Evolutionary conservation across 345 rosid genomes (phyloP).

Genomic region (Populus davidiana): DNA sequence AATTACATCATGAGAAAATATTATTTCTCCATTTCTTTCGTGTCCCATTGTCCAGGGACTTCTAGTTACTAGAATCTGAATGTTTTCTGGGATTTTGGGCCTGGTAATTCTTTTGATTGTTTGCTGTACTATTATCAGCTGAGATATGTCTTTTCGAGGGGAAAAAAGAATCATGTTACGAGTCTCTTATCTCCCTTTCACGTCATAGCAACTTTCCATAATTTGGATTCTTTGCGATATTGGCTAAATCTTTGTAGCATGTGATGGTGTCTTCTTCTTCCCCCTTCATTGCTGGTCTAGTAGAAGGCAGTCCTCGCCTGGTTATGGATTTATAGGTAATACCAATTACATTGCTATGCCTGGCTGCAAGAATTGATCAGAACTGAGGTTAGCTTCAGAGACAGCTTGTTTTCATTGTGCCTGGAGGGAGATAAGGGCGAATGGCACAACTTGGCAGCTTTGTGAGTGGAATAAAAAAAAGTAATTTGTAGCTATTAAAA

Average conservation of each 20-base stretch:
- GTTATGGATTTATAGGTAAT: too few species aligned
- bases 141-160: not conserved
- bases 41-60: not conserved
- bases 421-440: too few species aligned
- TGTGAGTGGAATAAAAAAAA: too few species aligned
- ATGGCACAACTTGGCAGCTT: too few species aligned
- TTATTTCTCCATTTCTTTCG: not conserved
- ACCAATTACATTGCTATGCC: too few species aligned
- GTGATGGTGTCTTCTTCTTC: not conserved
- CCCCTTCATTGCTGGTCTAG: too few species aligned
- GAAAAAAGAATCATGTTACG: not conserved
- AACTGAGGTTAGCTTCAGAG: too few species aligned
- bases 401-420: too few species aligned
- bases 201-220: not conserved
- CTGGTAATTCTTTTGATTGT: not conserved
- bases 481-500: too few species aligned
- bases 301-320: too few species aligned
- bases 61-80: not conserved
- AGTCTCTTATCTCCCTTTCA: not conserved
- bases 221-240: not conserved
- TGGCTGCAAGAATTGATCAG: too few species aligned
- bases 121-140: not conserved
- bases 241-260: not conserved
- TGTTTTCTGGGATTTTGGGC: not conserved
- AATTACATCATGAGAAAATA: slow-evolving; percentile 19